Evolutionary conservation across 129 eudicot species (phyloP).

Genomic region (sunflower (Helianthus annuus)): HanXRQr2.0-SUNRISE NC_035434.2:101121497-101121996

Average conservation of each 20-base stretch:
- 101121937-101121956: neutral
- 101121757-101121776: slow-evolving; percentile 1
- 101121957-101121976: slow-evolving; percentile 8
- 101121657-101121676: slow-evolving; percentile 83
- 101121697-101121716: slow-evolving; percentile 59
- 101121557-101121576: too few species aligned
- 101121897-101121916: slow-evolving; percentile 16
- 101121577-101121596: too few species aligned
- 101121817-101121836: slow-evolving; percentile 59
- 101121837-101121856: slow-evolving; percentile 76
- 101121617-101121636: too few species aligned
- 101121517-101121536: too few species aligned
- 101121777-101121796: slow-evolving; percentile 14
- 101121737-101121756: too few species aligned
- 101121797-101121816: slow-evolving; percentile 86
- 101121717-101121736: slow-evolving; percentile 44
- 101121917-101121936: neutral
- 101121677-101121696: slow-evolving; percentile 67
- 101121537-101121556: too few species aligned
- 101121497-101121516: too few species aligned
- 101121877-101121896: slow-evolving; percentile 62
- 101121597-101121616: too few species aligned
- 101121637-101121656: too few species aligned
- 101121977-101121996: neutral
- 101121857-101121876: slow-evolving; percentile 86